A percentile compares a stretch with the other conserved stretches of the same genome.
These are phyloP conservation scores for Funneliformis caledonium DNA, from an alignment of 371 early-diverging fungal species.

Conservation along the genomic window DNA sequence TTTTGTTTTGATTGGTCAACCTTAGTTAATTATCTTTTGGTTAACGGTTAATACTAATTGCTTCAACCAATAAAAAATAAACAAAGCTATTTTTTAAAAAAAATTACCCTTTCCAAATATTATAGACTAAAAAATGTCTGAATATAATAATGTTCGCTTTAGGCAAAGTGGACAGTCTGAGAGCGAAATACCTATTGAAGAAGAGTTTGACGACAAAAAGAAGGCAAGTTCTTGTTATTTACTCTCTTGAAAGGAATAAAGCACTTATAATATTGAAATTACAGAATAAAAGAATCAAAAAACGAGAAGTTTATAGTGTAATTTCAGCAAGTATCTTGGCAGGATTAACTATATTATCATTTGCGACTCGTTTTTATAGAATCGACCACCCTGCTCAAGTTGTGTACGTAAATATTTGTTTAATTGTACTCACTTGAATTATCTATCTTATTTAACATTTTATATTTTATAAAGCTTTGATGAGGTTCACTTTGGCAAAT, in stretches of 20 bases:
- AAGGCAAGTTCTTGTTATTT: not conserved
- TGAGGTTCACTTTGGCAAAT: slow-evolving; percentile 99
- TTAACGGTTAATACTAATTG: no score
- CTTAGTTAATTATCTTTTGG: no score
- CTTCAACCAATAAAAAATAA: no score
- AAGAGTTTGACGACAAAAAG: slow-evolving; percentile 10
- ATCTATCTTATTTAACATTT: not conserved
- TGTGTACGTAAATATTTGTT: slow-evolving; percentile 55
- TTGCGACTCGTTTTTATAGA: slow-evolving; percentile 64
- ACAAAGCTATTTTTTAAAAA: no score
- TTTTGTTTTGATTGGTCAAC: no score
- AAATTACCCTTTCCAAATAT: no score
- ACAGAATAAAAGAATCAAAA: not conserved
- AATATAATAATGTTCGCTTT: not conserved
- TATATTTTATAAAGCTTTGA: slow-evolving; percentile 56
- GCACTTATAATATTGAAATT: not conserved
- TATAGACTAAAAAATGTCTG: not conserved
- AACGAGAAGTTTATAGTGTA: not conserved
- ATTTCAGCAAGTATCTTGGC: slow-evolving; percentile 42
- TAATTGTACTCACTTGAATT: not conserved
- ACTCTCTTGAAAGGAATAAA: not conserved
- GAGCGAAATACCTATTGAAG: not conserved
- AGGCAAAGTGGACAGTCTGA: not conserved
- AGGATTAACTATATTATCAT: slow-evolving; percentile 48
- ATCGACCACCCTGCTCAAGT: slow-evolving; percentile 72